Conservation (phyloP, 106 monocot genomes). For the Vanilla planifolia region DNA sequence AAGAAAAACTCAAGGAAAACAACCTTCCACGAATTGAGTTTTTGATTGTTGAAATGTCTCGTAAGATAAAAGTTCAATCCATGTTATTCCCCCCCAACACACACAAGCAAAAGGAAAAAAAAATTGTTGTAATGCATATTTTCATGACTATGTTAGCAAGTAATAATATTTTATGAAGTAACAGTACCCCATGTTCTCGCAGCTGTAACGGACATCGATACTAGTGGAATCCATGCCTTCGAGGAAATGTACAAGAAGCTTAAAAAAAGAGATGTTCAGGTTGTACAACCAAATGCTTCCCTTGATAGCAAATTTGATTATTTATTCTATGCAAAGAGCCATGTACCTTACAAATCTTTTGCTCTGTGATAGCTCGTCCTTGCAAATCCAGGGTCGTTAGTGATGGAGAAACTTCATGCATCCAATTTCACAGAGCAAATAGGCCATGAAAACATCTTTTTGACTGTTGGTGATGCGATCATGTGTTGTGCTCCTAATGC, state of each 20-base stretch:
- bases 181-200: neutral
- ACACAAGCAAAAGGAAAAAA: too few species aligned
- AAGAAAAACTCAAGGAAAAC: conserved; percentile 22
- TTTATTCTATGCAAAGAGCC: too few species aligned
- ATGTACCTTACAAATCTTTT: too few species aligned
- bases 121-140: too few species aligned
- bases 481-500: conserved; percentile 22
- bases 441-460: conserved; percentile 62
- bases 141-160: neutral
- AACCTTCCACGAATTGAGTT: conserved; percentile 29
- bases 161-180: too few species aligned
- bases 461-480: conserved; percentile 46
- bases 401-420: conserved; percentile 46
- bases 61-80: conserved; percentile 23
- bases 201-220: conserved; percentile 61
- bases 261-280: conserved; percentile 39
- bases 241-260: conserved; percentile 34
- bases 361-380: conserved; percentile 43
- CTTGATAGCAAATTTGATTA: too few species aligned
- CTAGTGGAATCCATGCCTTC: conserved; percentile 44
- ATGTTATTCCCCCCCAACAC: neutral
- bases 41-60: conserved; percentile 61
- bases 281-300: conserved; percentile 3
- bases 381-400: conserved; percentile 41
- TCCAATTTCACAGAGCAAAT: conserved; percentile 39